phyloP scores from a whole-genome alignment of 129 eudicot genomes.

The Gnaphalium uliginosum region DNA sequence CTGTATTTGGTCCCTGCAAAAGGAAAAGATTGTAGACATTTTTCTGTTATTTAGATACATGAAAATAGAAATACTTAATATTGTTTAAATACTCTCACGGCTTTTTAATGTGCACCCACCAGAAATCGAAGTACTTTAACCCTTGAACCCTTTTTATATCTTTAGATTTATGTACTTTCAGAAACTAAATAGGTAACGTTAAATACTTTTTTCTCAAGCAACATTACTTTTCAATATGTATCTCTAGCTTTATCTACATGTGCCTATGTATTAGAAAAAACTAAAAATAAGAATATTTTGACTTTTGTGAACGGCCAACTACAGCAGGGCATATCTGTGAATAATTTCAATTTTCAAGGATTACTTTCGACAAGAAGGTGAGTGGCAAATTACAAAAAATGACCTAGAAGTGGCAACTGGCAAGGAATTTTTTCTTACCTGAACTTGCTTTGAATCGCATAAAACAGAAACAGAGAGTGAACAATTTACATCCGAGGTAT shows the following conservation, averaged over 20 bases:
- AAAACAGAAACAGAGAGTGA: constrained; percentile 71
- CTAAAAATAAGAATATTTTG: not conserved
- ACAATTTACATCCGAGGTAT: constrained; percentile 42
- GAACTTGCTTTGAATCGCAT: constrained; percentile 56
- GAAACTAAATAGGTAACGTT: no score
- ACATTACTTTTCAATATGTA: no score
- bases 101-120: not conserved
- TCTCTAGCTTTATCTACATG: not conserved
- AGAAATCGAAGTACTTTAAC: not conserved
- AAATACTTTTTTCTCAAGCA: no score
- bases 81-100: not conserved
- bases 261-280: not conserved
- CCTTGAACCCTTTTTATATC: not conserved
- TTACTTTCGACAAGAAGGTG: not conserved
- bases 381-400: not conserved
- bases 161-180: no score
- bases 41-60: not conserved
- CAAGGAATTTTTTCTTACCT: constrained; percentile 39
- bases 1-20: constrained; percentile 62
- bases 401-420: not conserved
- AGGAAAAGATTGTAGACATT: not conserved
- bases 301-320: not conserved
- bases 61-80: not conserved
- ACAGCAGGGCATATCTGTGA: not conserved
- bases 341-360: constrained; percentile 2